Evolutionary conservation across 345 rosid genomes (phyloP), one percentile per base, ranked within the genome.

Genomic region (Eucalyptus polybractea): DNA sequence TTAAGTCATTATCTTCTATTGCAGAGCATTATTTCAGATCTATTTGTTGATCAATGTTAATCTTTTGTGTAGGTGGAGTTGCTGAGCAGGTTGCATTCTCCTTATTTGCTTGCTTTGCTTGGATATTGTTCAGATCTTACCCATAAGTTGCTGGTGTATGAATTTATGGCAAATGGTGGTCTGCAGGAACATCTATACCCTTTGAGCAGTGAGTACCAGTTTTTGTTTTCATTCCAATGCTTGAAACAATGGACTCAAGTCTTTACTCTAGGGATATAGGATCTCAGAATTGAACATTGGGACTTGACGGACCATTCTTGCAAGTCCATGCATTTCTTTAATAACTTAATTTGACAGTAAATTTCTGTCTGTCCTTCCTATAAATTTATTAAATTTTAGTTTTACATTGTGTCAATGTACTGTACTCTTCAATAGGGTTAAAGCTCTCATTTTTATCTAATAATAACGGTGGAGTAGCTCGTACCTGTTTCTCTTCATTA

Each of bases 151-250:
- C 96, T 97, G 86, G 98, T 96, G 49, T 96, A 95, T 17, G 99
- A 97, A 90, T 97, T 95, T 91, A 96, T 97, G 98, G 93, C 93
- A n/a, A 95, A 95, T 90, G 98, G 98, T 4, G 97, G 98, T 60
- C 90, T 97, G 69, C 99, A 97, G 89, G 98, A 97, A 92, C 99
- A 97, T 91, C 81, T 98, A 65, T 95, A 97, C 93, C 98, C 95
- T n/a, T 69, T 56, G 45, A 90, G 85, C 86, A 94, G 99, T 97
- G 94, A 92, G 93, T 90, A 88, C 9, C 62, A 15, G 51, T 65
- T 86, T 87, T 24, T 54, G 42, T 31, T 86, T 19, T 14, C 29
- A 10, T 67, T 62, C 49, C 42, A 42, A 51, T 54, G 88, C 37
- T 69, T 89, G 51, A 62, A 86, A 40, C 16, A 58, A 80, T 89